Evolutionary conservation across 1,284 basidiomycete genomes (phyloP).

Genomic region (Ustilago crameri): DNA sequence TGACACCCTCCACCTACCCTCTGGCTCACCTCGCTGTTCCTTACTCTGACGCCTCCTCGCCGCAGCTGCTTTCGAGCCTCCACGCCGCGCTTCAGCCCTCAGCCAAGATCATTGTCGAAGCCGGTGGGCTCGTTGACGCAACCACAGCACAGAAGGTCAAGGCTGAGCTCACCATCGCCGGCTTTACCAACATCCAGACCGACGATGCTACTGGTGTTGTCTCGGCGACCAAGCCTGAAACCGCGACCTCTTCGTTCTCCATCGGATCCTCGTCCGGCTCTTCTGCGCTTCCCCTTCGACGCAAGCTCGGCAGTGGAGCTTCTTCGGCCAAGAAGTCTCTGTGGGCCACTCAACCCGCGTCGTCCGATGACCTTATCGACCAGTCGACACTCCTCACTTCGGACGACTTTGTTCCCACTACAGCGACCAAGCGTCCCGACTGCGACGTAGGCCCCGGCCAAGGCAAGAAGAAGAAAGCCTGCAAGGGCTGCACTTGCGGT

Average conservation of each 20-base stretch:
- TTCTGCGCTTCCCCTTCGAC: slow-evolving; percentile 52
- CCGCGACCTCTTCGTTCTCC: slow-evolving; percentile 21
- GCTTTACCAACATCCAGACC: slow-evolving; percentile 43
- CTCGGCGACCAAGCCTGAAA: slow-evolving; percentile 20
- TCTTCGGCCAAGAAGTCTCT: slow-evolving; percentile 54
- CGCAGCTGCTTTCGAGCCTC: slow-evolving; percentile 47
- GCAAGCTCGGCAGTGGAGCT: slow-evolving; percentile 38
- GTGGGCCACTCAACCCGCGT: slow-evolving; percentile 61
- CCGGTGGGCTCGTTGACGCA: slow-evolving; percentile 37
- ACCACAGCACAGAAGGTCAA: slow-evolving; percentile 32
- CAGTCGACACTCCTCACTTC: slow-evolving; percentile 54
- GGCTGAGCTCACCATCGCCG: slow-evolving; percentile 56
- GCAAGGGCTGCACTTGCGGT: slow-evolving; percentile 68
- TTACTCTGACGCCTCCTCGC: slow-evolving; percentile 42
- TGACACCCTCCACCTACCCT: slow-evolving; percentile 44
- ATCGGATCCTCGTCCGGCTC: slow-evolving; percentile 39
- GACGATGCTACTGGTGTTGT: slow-evolving; percentile 19
- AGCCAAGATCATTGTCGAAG: slow-evolving; percentile 47
- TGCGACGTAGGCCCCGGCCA: slow-evolving; percentile 60
- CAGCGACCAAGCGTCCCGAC: slow-evolving; percentile 60
- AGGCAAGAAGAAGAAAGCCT: slow-evolving; percentile 63
- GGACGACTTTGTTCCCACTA: slow-evolving; percentile 49
- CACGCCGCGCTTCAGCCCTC: slow-evolving; percentile 38
- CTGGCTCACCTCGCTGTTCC: slow-evolving; percentile 49
- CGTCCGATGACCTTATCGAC: slow-evolving; percentile 53